phyloP scores from a whole-genome alignment of 192 early-diverging fungal genomes.

The Hyaloraphidium curvatum region DNA sequence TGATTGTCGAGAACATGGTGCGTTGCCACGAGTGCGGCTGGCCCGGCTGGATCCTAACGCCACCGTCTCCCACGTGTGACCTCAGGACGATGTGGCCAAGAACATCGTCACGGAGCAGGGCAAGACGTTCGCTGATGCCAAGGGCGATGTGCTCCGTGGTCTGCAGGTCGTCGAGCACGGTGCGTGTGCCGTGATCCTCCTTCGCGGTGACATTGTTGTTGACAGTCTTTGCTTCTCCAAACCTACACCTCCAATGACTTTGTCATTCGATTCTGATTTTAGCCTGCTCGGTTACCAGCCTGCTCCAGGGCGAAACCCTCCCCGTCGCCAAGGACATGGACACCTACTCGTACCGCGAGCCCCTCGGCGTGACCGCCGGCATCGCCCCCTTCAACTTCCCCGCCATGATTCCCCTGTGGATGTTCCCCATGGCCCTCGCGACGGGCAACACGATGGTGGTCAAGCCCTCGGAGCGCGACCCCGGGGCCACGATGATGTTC shows the following conservation, averaged over 20 bases:
- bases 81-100: conserved; percentile 44
- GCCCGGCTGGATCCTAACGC: no score
- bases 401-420: conserved; percentile 79
- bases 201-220: background rate
- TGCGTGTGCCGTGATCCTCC: background rate
- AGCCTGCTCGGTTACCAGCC: conserved; percentile 55
- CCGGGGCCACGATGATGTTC: conserved; percentile 76
- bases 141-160: conserved; percentile 78
- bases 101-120: conserved; percentile 81
- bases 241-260: conserved; percentile 69
- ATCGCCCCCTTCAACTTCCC: conserved; percentile 97
- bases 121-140: conserved; percentile 80
- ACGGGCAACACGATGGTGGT: conserved; percentile 78
- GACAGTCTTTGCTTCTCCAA: background rate
- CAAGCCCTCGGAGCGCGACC: conserved; percentile 89
- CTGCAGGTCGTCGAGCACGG: background rate
- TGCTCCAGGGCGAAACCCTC: conserved; percentile 62
- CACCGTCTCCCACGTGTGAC: background rate
- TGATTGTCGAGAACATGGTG: conserved; percentile 56
- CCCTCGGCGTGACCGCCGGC: conserved; percentile 77
- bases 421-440: conserved; percentile 88
- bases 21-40: no score
- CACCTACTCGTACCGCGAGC: conserved; percentile 82
- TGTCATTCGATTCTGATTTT: no score
- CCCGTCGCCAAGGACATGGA: conserved; percentile 86